Percentiles rank a stretch among this genome's conserved stretches.
These are phyloP conservation scores for Umbilicus rupestris DNA, from an alignment of 164 flowering plant genomes.

Conservation along the genomic window DNA sequence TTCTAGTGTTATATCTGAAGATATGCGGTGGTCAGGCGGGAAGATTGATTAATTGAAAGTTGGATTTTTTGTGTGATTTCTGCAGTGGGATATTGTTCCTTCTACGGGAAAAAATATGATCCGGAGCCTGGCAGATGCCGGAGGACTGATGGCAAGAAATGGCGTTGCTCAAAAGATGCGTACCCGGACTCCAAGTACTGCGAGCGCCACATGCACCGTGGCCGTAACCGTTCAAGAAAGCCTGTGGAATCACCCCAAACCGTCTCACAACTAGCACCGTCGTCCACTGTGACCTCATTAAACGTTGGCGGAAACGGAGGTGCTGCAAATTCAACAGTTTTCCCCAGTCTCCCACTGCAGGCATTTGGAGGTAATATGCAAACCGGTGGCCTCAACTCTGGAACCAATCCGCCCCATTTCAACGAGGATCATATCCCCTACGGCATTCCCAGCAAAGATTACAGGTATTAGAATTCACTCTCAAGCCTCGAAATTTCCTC, in stretches of 20 bases:
- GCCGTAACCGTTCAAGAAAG: slow-evolving; percentile 95
- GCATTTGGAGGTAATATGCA: slow-evolving; percentile 29
- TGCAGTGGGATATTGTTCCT: slow-evolving; percentile 53
- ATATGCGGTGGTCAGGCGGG: too few relatives aligned
- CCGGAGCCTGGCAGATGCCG: slow-evolving; percentile 71
- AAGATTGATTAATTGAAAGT: not conserved
- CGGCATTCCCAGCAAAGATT: slow-evolving; percentile 59
- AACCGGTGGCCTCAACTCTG: slow-evolving; percentile 22
- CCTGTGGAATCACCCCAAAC: slow-evolving; percentile 86
- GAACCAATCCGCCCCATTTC: slow-evolving; percentile 39
- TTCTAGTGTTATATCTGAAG: too few relatives aligned
- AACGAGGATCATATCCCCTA: slow-evolving; percentile 49
- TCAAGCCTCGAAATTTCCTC: not conserved
- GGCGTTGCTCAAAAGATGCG: slow-evolving; percentile 78
- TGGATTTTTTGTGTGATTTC: slow-evolving; percentile 13
- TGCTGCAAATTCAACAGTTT: slow-evolving; percentile 19
- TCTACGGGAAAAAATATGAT: slow-evolving; percentile 62
- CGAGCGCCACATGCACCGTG: slow-evolving; percentile 79
- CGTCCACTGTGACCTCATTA: slow-evolving; percentile 44
- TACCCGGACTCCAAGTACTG: slow-evolving; percentile 70
- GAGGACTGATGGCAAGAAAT: slow-evolving; percentile 73
- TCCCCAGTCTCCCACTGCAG: slow-evolving; percentile 46
- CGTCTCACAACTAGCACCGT: slow-evolving; percentile 48
- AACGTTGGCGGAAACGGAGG: slow-evolving; percentile 19
- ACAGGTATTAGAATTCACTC: slow-evolving; percentile 33